These are phyloP conservation scores for Boletus vinaceobasis DNA, from an alignment of 768 basidiomycete species.

Conservation along the genomic window DNA sequence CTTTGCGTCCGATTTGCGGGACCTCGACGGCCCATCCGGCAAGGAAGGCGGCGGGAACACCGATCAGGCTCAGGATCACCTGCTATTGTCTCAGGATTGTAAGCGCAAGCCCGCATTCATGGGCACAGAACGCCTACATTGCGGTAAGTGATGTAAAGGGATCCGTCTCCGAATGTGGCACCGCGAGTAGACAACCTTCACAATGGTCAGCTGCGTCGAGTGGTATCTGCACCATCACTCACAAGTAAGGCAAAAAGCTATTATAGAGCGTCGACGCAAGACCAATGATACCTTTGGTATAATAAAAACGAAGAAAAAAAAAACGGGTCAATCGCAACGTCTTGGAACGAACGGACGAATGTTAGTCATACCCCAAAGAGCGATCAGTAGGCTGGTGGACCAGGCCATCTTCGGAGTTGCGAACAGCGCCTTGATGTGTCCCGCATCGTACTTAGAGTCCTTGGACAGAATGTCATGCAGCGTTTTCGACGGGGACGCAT, in stretches of 20 bases:
- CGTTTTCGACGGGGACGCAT: conserved; percentile 10
- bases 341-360: background rate
- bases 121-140: conserved; percentile 41
- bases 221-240: conserved; percentile 12
- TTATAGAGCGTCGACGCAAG: conserved; percentile 69
- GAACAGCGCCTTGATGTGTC: conserved; percentile 61
- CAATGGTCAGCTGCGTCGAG: background rate
- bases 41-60: conserved; percentile 68
- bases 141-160: conserved; percentile 67
- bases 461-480: conserved; percentile 34
- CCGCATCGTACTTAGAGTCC: conserved; percentile 36
- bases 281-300: conserved; percentile 59
- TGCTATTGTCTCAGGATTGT: conserved; percentile 38
- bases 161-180: conserved; percentile 66
- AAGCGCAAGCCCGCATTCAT: background rate
- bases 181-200: conserved; percentile 60
- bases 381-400: conserved; percentile 60
- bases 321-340: background rate
- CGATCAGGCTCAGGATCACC: conserved; percentile 65
- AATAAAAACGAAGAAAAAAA: no score
- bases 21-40: conserved; percentile 71
- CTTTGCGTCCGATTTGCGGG: conserved; percentile 60
- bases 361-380: conserved; percentile 40
- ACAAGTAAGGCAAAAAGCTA: conserved; percentile 53
- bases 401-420: conserved; percentile 59